phyloP scores from a whole-genome alignment of 2,329 filamentous ascomycete genomes.

The Monosporascus sp. region DNA sequence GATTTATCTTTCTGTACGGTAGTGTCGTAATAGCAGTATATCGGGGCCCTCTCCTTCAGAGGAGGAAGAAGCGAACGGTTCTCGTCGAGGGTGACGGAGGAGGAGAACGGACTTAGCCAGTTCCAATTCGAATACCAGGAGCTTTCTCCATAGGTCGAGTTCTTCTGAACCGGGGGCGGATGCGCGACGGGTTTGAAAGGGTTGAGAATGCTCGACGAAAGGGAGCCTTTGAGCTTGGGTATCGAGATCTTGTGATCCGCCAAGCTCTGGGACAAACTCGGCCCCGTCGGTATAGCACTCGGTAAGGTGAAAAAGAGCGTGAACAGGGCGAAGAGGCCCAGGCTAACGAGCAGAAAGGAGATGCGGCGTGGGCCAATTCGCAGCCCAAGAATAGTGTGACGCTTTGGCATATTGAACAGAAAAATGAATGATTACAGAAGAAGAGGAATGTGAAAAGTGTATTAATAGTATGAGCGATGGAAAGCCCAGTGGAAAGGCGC shows the following conservation, averaged over 20 bases:
- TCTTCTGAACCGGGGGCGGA: slow-evolving; percentile 66
- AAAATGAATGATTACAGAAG: slow-evolving; percentile 2
- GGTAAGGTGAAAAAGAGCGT: slow-evolving; percentile 49
- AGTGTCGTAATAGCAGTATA: slow-evolving; percentile 90
- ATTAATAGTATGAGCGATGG: slow-evolving; percentile 34
- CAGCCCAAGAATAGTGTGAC: slow-evolving; percentile 42
- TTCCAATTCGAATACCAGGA: slow-evolving; percentile 87
- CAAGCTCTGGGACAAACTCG: slow-evolving; percentile 42
- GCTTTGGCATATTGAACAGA: slow-evolving; percentile 37
- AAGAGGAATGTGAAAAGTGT: slow-evolving; percentile 2
- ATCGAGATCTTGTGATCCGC: slow-evolving; percentile 46
- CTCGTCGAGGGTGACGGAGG: slow-evolving; percentile 72
- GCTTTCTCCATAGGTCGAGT: slow-evolving; percentile 72
- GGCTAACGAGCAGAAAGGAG: slow-evolving; percentile 43
- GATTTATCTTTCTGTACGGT: slow-evolving; percentile 56
- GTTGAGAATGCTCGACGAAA: slow-evolving; percentile 49
- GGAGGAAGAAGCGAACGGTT: slow-evolving; percentile 79
- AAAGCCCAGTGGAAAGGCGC: not conserved
- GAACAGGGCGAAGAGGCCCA: slow-evolving; percentile 50
- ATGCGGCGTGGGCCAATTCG: slow-evolving; percentile 49
- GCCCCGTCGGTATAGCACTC: slow-evolving; percentile 40
- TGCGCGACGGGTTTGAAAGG: slow-evolving; percentile 68
- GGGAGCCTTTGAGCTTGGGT: slow-evolving; percentile 41
- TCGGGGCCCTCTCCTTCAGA: slow-evolving; percentile 59
- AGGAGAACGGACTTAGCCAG: slow-evolving; percentile 88